phyloP scores from a whole-genome alignment of 164 flowering plant species.

The Vitis rupestris region DNA sequence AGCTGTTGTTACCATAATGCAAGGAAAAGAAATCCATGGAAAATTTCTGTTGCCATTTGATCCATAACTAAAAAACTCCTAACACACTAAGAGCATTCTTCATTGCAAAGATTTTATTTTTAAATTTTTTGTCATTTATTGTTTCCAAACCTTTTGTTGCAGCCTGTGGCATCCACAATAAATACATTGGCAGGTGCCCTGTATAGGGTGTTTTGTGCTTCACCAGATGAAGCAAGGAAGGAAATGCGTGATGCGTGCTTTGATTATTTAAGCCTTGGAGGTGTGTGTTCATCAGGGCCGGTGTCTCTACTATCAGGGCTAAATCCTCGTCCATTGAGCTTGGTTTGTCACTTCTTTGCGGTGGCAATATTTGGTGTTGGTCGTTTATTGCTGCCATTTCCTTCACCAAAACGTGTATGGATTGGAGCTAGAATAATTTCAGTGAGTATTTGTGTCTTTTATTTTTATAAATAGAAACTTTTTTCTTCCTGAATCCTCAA shows the following conservation, averaged over 20 bases:
- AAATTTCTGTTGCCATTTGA: not conserved
- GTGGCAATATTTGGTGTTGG: constrained; percentile 91
- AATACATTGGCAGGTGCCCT: constrained; percentile 81
- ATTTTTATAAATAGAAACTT: not conserved
- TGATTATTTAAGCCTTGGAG: constrained; percentile 82
- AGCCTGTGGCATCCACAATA: constrained; percentile 86
- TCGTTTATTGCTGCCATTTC: constrained; percentile 77
- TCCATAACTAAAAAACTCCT: not conserved
- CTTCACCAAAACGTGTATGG: constrained; percentile 82
- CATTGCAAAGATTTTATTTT: not conserved
- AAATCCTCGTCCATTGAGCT: constrained; percentile 84
- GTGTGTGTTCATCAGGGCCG: constrained; percentile 69
- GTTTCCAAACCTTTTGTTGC: constrained; percentile 16
- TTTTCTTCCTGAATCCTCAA: too few relatives aligned
- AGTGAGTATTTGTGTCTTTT: constrained; percentile 32
- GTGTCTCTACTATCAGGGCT: constrained; percentile 84
- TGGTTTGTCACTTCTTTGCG: constrained; percentile 93
- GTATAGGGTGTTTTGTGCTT: constrained; percentile 76
- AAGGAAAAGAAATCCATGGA: not conserved
- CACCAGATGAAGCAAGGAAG: constrained; percentile 83
- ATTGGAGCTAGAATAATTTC: constrained; percentile 78
- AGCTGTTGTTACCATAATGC: not conserved
- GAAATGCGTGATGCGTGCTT: constrained; percentile 97
- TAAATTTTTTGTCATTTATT: not conserved
- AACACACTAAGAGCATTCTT: not conserved